Evolutionary conservation across 2,329 filamentous ascomycete genomes (phyloP), one percentile per base, ranked within the genome.

Genomic region (Trichophyton mentagrophytes): DNA sequence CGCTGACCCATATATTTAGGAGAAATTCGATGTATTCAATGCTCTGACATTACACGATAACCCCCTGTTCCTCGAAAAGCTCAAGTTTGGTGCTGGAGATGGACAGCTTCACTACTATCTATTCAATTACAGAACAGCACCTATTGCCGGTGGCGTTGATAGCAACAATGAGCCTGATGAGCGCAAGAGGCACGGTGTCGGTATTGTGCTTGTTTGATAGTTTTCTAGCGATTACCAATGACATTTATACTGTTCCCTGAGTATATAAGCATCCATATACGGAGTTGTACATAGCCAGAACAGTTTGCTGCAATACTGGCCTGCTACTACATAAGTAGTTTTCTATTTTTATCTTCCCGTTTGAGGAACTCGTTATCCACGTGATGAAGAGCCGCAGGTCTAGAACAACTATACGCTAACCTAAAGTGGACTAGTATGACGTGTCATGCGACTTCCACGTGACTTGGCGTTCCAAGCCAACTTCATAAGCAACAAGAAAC

Each of bases 61-160:
- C 73, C 87, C 85, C 0, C 81, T 97, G 20, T 97, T 99, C 82
- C 80, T 99, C 4, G 86, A 92, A 71, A 82, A 96, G 66, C 89
- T 96, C 70, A 95, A 95, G 74, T 99, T 96, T 69, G 93, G 92
- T 51, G 86, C 88, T 3, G 93, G 93, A 36, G 93, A 99, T 72
- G 93, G 93, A 55, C 90, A 93, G 73, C 79, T 99, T 67, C 90
- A 99, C 74, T 99, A 91, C 77, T 99, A 99, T 74, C 79, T 99
- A 36, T 99, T 95, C 81, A 99, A 99, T 76, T 99, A 96, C 79
- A 85, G 90, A 61, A 89, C 90, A 11, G 85, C 88, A 63, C 85
- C 86, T n/a, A 87, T 99, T 68, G 78, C 84, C 0, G 91, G 93
- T 57, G 93, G 93, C 22, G 85, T 97, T 49, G 85, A 96, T 72